A percentile compares a stretch with the other conserved stretches of the same genome.
These are phyloP conservation scores for Pistacia vera DNA, from an alignment of 345 rosid species.

Conservation along the genomic window DNA sequence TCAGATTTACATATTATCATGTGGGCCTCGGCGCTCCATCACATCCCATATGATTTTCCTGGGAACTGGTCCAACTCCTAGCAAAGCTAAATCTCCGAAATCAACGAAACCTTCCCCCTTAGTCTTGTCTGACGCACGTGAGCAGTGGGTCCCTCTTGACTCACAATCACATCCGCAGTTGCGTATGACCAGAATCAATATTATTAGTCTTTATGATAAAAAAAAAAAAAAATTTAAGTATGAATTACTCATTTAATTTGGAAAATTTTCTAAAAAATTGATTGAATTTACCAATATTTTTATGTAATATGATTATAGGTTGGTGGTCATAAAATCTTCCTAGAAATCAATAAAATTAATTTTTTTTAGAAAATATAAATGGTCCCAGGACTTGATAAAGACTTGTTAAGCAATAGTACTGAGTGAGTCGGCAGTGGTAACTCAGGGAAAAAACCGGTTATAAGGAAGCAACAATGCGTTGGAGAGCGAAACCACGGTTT, in stretches of 20 bases:
- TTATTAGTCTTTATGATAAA: too few relatives aligned
- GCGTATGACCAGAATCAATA: not conserved
- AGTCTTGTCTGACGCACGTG: too few relatives aligned
- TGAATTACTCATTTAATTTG: too few relatives aligned
- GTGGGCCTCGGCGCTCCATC: not conserved
- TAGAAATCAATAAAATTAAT: not conserved
- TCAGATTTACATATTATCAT: too few relatives aligned
- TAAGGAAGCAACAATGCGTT: constrained; percentile 37
- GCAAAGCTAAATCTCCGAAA: not conserved
- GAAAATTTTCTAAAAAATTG: too few relatives aligned
- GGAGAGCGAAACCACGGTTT: constrained; percentile 74
- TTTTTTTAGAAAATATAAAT: not conserved
- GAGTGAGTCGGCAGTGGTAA: constrained; percentile 22
- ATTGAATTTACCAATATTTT: not conserved
- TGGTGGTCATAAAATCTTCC: too few relatives aligned
- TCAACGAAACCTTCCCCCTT: not conserved
- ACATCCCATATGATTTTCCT: not conserved
- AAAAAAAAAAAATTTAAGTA: not conserved
- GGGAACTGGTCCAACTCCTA: not conserved
- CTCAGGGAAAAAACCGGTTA: not conserved
- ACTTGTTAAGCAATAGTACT: constrained; percentile 10
- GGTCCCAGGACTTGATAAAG: not conserved
- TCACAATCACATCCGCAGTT: not conserved
- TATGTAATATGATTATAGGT: too few relatives aligned
- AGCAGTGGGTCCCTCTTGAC: not conserved